Evolutionary conservation across 768 basidiomycete genomes (phyloP).

Genomic region (Termitomyces sp.): DNA sequence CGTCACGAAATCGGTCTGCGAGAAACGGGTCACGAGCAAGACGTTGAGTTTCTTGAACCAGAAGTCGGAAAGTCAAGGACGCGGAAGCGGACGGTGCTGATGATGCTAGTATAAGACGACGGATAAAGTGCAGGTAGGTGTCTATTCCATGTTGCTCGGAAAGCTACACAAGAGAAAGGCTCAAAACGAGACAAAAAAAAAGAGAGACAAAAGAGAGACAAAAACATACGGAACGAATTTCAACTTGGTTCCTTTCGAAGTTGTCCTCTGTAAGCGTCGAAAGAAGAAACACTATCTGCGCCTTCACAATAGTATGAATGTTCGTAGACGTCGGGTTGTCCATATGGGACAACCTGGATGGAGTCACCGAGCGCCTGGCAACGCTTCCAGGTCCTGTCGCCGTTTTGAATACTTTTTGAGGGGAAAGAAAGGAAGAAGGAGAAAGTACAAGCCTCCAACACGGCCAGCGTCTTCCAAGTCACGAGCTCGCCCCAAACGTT

Average conservation of each 20-base stretch:
- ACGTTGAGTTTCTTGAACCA: constrained; percentile 84
- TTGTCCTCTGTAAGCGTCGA: constrained; percentile 96
- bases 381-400: constrained; percentile 67
- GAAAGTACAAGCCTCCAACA: constrained; percentile 35
- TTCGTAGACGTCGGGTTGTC: constrained; percentile 81
- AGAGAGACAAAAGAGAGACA: constrained; percentile 12
- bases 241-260: constrained; percentile 88
- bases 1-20: constrained; percentile 87
- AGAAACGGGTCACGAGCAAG: constrained; percentile 88
- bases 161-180: constrained; percentile 47
- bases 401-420: constrained; percentile 53
- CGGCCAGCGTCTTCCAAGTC: constrained; percentile 37
- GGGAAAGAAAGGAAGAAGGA: constrained; percentile 31
- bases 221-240: constrained; percentile 86
- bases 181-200: constrained; percentile 9
- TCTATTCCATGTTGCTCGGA: constrained; percentile 96
- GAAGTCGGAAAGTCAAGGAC: constrained; percentile 75
- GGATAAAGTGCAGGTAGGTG: constrained; percentile 96
- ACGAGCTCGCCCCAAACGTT: constrained; percentile 20
- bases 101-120: constrained; percentile 78
- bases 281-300: constrained; percentile 96
- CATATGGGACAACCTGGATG: constrained; percentile 82
- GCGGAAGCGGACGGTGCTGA: constrained; percentile 62
- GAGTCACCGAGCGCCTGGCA: constrained; percentile 67
- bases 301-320: constrained; percentile 90